Evolutionary conservation across 306 rosid genomes (phyloP), one percentile per base, ranked within the genome.

Genomic region (Macrotyloma uniflorum): DNA sequence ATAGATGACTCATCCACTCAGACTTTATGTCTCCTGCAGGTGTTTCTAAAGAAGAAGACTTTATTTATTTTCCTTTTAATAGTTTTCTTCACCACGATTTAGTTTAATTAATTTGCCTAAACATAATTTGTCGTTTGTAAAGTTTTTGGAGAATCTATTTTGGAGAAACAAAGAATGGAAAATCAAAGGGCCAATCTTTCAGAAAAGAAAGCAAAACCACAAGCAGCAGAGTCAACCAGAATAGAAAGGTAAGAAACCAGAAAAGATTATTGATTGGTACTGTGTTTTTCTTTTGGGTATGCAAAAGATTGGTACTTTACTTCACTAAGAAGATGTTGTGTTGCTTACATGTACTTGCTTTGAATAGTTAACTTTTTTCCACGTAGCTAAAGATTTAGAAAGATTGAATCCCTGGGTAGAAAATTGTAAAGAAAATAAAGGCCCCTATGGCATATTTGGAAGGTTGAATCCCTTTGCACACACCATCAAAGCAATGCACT

Each of bases 321-420:
- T 90, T 90, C 91, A 49, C 74, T 51, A 64, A 47, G 89, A 90
- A 90, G 95, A 77, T n/a, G n/a, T n/a, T n/a, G n/a, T 78, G 85
- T 81, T 78, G 83, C 82, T 61, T 45, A 74, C 46, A 16, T 74
- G 78, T 57, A 74, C 69, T 42, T 74, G 69, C 83, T 68, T 86
- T 77, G 49, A 72, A 76, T 18, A 22, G 23, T 42, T 55, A 51
- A 24, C 84, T 23, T 47, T 64, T 61, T 53, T 38, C 26, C 24
- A 80, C 22, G 46, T 30, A 53, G 64, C 67, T 71, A 61, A 40
- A 57, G 82, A 58, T 75, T 35, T 7, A 16, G 61, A 70, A 68
- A 81, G 85, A 85, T 74, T 46, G 75, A 61, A 5, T 14, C 14
- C 8, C 6, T 3, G 1, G 13, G 40, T 53, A 65, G 43, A 72